Percentiles rank a stretch among this genome's conserved stretches.
phyloP scores from a whole-genome alignment of 2,329 filamentous ascomycete species.

The Claviceps lovelessii region DNA sequence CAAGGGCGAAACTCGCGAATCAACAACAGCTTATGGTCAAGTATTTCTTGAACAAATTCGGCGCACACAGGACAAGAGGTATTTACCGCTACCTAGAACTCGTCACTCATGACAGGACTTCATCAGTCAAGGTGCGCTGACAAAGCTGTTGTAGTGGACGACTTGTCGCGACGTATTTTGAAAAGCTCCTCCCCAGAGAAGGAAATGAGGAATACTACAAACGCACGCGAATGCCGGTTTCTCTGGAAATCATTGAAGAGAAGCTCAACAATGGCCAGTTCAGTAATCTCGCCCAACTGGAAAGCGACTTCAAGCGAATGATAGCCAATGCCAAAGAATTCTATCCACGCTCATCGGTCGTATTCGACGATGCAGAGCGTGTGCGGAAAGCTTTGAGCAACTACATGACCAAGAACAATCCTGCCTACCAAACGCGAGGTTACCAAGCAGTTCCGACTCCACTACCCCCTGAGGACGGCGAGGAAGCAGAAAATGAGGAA shows the following conservation, averaged over 20 bases:
- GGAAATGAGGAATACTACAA: slow-evolving; percentile 64
- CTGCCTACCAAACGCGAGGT: slow-evolving; percentile 54
- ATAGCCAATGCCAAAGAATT: slow-evolving; percentile 77
- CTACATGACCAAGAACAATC: slow-evolving; percentile 76
- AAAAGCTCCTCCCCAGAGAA: slow-evolving; percentile 51
- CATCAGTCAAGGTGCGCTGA: neutral
- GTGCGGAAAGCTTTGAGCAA: slow-evolving; percentile 76
- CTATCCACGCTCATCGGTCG: slow-evolving; percentile 56
- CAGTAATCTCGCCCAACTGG: slow-evolving; percentile 54
- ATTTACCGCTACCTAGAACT: slow-evolving; percentile 23
- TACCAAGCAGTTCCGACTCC: slow-evolving; percentile 65
- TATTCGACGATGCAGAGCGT: slow-evolving; percentile 74
- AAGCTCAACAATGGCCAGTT: slow-evolving; percentile 60
- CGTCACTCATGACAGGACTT: neutral
- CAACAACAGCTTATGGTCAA: slow-evolving; percentile 57
- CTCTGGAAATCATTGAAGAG: slow-evolving; percentile 59
- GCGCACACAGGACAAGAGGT: slow-evolving; percentile 71
- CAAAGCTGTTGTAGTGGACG: slow-evolving; percentile 42
- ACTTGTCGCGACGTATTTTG: slow-evolving; percentile 59
- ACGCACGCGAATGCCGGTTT: slow-evolving; percentile 62
- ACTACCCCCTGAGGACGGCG: slow-evolving; percentile 33
- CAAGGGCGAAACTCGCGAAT: slow-evolving; percentile 48
- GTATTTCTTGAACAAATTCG: slow-evolving; percentile 63
- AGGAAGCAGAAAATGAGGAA: slow-evolving; percentile 16
- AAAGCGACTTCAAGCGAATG: slow-evolving; percentile 78